Percentiles rank a stretch among this genome's conserved stretches.
Evolutionary conservation across 768 basidiomycete genomes (phyloP).

Genomic region (Aureoboletus auriporus): DNA sequence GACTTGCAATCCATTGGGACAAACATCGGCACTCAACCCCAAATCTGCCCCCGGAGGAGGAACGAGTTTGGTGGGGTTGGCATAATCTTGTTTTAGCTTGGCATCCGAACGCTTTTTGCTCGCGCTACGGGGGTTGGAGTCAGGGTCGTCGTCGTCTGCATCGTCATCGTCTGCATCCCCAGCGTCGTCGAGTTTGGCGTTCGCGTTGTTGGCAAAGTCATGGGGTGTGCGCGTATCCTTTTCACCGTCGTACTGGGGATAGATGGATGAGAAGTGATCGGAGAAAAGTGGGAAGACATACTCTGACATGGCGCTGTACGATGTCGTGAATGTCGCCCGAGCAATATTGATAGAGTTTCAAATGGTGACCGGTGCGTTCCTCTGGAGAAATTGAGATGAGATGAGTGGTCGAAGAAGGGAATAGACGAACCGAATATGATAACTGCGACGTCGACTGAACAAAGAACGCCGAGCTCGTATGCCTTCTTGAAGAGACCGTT

Average conservation of each 20-base stretch:
- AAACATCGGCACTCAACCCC: slow-evolving; percentile 22
- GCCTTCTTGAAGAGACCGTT: slow-evolving; percentile 91
- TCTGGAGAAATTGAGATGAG: slow-evolving; percentile 38
- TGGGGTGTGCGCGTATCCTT: slow-evolving; percentile 44
- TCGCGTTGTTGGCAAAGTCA: slow-evolving; percentile 43
- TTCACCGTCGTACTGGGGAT: slow-evolving; percentile 46
- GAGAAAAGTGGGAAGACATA: slow-evolving; percentile 17
- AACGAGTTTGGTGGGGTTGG: slow-evolving; percentile 15
- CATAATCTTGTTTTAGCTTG: slow-evolving; percentile 30
- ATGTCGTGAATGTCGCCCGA: slow-evolving; percentile 68
- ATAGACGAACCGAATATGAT: slow-evolving; percentile 70
- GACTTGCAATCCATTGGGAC: slow-evolving; percentile 1
- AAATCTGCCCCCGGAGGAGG: slow-evolving; percentile 17
- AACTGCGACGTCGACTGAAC: slow-evolving; percentile 84
- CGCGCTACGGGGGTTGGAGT: slow-evolving; percentile 15
- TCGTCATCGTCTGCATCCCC: slow-evolving; percentile 41
- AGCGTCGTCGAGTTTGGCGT: slow-evolving; percentile 32
- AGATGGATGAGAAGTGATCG: slow-evolving; percentile 8
- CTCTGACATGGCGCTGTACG: slow-evolving; percentile 62
- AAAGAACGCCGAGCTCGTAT: slow-evolving; percentile 86
- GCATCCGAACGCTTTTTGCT: slow-evolving; percentile 22
- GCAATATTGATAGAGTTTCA: slow-evolving; percentile 81
- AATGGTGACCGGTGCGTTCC: slow-evolving; percentile 73
- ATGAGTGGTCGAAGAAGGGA: slow-evolving; percentile 7
- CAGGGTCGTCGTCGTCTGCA: slow-evolving; percentile 30